Conservation (phyloP, 164 flowering plant genomes). For the Magnolia sinica region DNA sequence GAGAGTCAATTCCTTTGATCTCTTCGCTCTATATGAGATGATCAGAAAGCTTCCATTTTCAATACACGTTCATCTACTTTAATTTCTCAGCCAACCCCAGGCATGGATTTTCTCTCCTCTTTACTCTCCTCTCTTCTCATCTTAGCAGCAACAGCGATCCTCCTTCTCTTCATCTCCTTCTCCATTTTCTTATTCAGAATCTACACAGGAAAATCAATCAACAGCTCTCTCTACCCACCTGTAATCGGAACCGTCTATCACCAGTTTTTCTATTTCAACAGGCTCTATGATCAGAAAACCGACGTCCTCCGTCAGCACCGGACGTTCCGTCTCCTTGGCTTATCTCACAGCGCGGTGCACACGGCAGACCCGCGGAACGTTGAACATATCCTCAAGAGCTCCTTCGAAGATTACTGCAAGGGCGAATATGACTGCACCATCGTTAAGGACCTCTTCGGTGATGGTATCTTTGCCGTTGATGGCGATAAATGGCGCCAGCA, state of each 20-base stretch:
- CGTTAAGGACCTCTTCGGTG: conserved; percentile 37
- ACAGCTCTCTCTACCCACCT: conserved; percentile 24
- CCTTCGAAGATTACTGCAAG: conserved; percentile 44
- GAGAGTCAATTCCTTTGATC: no score
- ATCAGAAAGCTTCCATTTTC: no score
- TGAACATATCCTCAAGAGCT: conserved; percentile 59
- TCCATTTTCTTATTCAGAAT: conserved; percentile 34
- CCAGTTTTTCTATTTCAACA: conserved; percentile 39
- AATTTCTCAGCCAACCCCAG: not conserved
- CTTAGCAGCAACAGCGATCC: conserved; percentile 10
- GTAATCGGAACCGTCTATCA: conserved; percentile 30
- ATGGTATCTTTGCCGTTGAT: conserved; percentile 66
- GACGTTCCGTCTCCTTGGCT: conserved; percentile 54
- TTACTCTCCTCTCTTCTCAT: conserved; percentile 20
- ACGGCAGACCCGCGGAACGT: conserved; percentile 55
- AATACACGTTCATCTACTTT: no score
- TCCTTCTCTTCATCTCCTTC: conserved; percentile 24
- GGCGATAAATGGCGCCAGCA: conserved; percentile 69
- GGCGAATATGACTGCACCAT: conserved; percentile 29
- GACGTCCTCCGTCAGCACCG: conserved; percentile 30
- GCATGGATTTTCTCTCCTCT: not conserved
- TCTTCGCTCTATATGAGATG: no score
- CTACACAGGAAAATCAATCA: conserved; percentile 17
- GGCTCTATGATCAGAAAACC: conserved; percentile 47
- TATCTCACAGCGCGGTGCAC: conserved; percentile 39